Evolutionary conservation across 2,329 filamentous ascomycete species (phyloP).

Genomic region (Arthrobotrys megalospora): DNA sequence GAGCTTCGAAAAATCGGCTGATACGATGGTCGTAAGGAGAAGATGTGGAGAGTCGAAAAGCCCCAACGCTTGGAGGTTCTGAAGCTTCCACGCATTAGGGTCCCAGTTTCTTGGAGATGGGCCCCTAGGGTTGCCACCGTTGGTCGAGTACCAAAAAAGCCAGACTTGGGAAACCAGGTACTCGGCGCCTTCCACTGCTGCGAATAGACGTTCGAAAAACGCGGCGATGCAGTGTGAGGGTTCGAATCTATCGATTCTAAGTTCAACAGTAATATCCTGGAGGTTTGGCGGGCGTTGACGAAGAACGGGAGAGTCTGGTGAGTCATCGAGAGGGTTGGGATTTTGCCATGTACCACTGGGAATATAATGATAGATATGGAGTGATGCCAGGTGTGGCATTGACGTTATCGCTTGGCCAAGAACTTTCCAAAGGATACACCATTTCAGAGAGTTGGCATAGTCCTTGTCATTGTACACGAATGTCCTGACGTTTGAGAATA

Average conservation of each 20-base stretch:
- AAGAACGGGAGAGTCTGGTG: background rate
- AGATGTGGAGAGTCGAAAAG: background rate
- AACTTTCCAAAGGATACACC: constrained; percentile 2
- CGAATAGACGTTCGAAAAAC: constrained; percentile 16
- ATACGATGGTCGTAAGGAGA: background rate
- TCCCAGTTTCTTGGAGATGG: background rate
- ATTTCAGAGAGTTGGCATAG: background rate
- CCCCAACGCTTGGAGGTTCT: background rate
- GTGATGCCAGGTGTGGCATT: background rate
- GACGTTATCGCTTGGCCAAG: background rate
- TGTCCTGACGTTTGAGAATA: background rate
- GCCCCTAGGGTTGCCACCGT: background rate
- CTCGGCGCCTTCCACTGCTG: constrained; percentile 1
- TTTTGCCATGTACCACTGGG: background rate
- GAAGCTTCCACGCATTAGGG: background rate
- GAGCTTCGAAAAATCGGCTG: constrained; percentile 5
- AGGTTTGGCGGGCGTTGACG: background rate
- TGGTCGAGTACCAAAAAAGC: background rate
- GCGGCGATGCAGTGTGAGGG: background rate
- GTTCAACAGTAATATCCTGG: background rate
- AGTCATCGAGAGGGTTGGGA: background rate
- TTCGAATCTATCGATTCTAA: background rate
- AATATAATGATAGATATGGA: background rate
- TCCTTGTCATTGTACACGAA: background rate
- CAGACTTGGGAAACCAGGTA: background rate